phyloP scores from a whole-genome alignment of 495 filamentous ascomycete species.

The Penicillium turbatum region DNA sequence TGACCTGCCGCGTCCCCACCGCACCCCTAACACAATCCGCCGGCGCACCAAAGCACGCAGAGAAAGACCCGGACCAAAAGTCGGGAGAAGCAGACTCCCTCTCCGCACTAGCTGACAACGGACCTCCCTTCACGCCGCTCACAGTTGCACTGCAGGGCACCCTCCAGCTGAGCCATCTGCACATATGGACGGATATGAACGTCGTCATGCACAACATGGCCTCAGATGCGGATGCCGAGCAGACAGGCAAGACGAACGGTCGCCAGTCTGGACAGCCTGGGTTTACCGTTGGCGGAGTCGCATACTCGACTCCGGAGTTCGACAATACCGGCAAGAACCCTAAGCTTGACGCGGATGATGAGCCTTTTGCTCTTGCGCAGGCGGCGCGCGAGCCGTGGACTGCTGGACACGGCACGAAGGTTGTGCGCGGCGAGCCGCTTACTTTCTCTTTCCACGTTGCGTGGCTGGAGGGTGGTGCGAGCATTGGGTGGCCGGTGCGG shows the following conservation, averaged over 20 bases:
- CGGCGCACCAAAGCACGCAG: slow-evolving; percentile 4
- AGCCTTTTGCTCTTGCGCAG: slow-evolving; percentile 34
- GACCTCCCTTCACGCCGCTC: slow-evolving; percentile 54
- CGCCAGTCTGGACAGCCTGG: slow-evolving; percentile 43
- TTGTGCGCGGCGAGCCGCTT: slow-evolving; percentile 84
- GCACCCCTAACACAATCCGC: slow-evolving; percentile 48
- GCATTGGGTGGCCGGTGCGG: slow-evolving; percentile 41
- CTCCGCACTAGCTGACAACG: slow-evolving; percentile 35
- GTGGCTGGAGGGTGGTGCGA: slow-evolving; percentile 73
- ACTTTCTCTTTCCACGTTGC: slow-evolving; percentile 75
- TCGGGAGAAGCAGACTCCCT: slow-evolving; percentile 19
- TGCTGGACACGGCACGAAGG: slow-evolving; percentile 47
- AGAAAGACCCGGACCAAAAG: slow-evolving; percentile 10
- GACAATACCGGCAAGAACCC: slow-evolving; percentile 31
- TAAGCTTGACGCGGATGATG: slow-evolving; percentile 36
- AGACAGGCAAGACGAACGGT: slow-evolving; percentile 13
- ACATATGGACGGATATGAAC: slow-evolving; percentile 86
- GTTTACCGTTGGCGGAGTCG: slow-evolving; percentile 77
- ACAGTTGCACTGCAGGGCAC: slow-evolving; percentile 87
- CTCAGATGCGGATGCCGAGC: slow-evolving; percentile 25
- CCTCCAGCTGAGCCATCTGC: slow-evolving; percentile 82
- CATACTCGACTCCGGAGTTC: slow-evolving; percentile 77
- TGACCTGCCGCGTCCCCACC: slow-evolving; percentile 86
- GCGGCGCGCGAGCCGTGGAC: slow-evolving; percentile 46
- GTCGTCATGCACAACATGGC: slow-evolving; percentile 73